Evolutionary conservation across 257 asterid species (phyloP).

Genomic region (Scutellaria baicalensis): DNA sequence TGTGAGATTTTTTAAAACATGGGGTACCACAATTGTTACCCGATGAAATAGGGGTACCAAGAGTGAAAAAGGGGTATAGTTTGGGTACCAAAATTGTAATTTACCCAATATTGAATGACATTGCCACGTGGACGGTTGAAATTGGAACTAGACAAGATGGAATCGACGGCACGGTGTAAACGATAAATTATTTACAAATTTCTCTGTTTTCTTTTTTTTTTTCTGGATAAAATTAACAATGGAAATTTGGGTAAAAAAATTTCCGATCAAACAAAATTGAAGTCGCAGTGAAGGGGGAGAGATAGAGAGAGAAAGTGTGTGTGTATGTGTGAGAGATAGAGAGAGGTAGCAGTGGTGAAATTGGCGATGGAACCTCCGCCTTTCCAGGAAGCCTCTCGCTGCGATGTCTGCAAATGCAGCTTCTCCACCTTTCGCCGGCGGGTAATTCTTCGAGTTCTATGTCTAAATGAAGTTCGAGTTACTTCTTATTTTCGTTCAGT

Average conservation of each 20-base stretch:
- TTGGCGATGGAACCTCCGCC: slow-evolving; percentile 71
- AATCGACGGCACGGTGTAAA: slow-evolving; percentile 9
- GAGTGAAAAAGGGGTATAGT: too few relatives aligned
- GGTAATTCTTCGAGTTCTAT: slow-evolving; percentile 34
- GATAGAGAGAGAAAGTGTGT: neutral
- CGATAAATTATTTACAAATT: neutral
- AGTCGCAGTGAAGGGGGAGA: slow-evolving; percentile 1
- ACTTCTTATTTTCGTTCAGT: neutral
- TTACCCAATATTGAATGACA: neutral
- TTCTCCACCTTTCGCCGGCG: slow-evolving; percentile 96
- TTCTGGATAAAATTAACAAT: neutral
- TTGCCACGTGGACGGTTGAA: slow-evolving; percentile 12
- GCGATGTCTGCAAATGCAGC: slow-evolving; percentile 95
- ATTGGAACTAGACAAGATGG: neutral
- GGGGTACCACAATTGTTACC: too few relatives aligned
- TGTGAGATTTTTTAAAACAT: too few relatives aligned
- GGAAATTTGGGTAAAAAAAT: neutral
- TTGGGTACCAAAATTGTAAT: too few relatives aligned
- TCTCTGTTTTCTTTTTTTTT: neutral
- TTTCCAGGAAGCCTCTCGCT: slow-evolving; percentile 81
- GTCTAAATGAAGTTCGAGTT: neutral
- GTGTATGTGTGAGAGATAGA: too few relatives aligned
- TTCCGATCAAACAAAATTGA: neutral
- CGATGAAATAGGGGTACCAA: too few relatives aligned
- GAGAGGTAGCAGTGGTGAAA: slow-evolving; percentile 19